Base-by-base conservation (phyloP, 345 rosid genomes). In the Euphorbia lathyris region DNA sequence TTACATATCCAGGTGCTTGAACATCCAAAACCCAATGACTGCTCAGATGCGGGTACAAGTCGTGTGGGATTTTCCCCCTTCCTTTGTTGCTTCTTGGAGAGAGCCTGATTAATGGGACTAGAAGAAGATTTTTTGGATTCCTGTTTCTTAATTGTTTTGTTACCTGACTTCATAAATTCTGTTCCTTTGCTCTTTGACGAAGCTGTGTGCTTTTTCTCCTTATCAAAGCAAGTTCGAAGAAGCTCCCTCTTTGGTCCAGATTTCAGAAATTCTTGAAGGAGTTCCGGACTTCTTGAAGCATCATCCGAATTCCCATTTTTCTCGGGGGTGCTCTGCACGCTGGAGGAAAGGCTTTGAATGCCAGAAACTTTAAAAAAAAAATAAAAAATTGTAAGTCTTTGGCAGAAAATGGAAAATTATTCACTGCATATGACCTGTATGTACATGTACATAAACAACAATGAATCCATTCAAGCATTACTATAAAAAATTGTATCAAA, bases 1-100 rank as follows among this genome's bases (percentile, higher is more conserved):
- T 86, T 89, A 58, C 91, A 81, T 76, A 90, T 82, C 94, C 92
- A 92, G 6, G 89, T 79, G 59, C 71, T 79, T 36, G 83, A 82
- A 73, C 70, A 69, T 57, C 85, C 87, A 73, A 76, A 74, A 70
- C 82, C 87, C 4, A 80, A 62, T 59, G 83, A 68, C 66, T 75
- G 79, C 76, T 86, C 87, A 29, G 78, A 50, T 64, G 84, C 66
- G 9, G 80, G 75, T 19, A 75, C 77, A 40, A 84, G 48, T 55
- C 88, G 78, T 30, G 58, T 74, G 51, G 92, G 96, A 52, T 82
- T 84, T 74, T 86, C 89, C 66, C 86, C 89, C 80, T 90, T 90
- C 58, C 92, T 82, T 73, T 42, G 83, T 76, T 84, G 89, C 82
- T 90, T 89, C 86, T 79, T 84, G 51, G 78, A 70, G 25, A 79